Evolutionary conservation across 1,284 basidiomycete genomes (phyloP).

Genomic region (Irpex sp.): DNA sequence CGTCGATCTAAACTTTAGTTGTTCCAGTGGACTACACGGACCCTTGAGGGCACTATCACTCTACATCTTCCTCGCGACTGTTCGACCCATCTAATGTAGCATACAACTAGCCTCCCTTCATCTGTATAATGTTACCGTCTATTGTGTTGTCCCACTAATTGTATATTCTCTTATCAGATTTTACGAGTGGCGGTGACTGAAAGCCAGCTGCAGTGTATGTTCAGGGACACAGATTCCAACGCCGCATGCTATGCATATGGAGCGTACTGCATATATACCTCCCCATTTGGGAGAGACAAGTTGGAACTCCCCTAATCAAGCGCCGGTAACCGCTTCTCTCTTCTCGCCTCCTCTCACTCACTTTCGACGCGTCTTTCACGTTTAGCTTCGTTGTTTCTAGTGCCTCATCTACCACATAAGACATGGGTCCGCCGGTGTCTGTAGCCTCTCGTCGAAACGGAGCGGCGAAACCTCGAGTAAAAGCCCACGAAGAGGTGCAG

Average conservation of each 20-base stretch:
- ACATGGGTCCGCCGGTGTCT: background rate
- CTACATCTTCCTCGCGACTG: background rate
- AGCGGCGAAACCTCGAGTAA: background rate
- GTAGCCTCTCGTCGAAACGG: background rate
- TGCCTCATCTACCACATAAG: background rate
- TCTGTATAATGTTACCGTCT: background rate
- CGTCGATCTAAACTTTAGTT: background rate
- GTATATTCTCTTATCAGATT: background rate
- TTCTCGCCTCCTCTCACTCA: background rate
- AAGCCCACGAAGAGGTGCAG: background rate
- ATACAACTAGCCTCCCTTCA: background rate
- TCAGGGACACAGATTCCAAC: background rate
- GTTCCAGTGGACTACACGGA: background rate
- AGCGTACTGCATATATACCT: background rate
- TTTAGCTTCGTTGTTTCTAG: background rate
- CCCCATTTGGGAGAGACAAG: background rate
- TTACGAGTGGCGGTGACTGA: background rate
- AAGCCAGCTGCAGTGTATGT: background rate
- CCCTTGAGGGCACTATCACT: background rate
- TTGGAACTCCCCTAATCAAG: background rate
- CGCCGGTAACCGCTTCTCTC: background rate
- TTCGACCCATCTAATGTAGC: background rate
- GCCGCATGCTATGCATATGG: background rate
- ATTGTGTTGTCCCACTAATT: background rate
- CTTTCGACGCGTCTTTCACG: background rate